Percentiles rank a stretch among this genome's conserved stretches.
Conservation (phyloP, 1,284 basidiomycete genomes). For the Mycosarcoma maydis region DNA sequence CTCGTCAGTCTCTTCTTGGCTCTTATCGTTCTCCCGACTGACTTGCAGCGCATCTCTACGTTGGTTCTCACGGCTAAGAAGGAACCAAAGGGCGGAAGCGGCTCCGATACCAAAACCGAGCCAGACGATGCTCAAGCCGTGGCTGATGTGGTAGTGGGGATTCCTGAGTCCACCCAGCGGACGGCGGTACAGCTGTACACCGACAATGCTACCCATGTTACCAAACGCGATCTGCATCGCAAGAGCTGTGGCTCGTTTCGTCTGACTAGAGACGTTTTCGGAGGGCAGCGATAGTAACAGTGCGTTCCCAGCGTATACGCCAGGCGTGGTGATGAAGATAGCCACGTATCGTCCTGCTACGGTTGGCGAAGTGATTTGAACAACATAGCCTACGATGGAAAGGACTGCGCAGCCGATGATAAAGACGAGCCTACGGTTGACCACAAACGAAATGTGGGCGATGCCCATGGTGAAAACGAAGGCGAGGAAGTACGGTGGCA, state of each 20-base stretch:
- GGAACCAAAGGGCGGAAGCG: constrained; percentile 71
- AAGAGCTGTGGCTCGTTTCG: constrained; percentile 75
- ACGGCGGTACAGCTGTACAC: constrained; percentile 71
- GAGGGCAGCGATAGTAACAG: constrained; percentile 71
- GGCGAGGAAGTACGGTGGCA: constrained; percentile 73
- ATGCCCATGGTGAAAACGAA: constrained; percentile 66
- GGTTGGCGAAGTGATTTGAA: constrained; percentile 72
- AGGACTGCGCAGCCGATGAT: constrained; percentile 73
- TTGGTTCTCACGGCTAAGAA: constrained; percentile 72
- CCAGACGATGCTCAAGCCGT: constrained; percentile 66
- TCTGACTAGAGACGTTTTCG: constrained; percentile 79
- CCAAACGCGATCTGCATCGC: constrained; percentile 77
- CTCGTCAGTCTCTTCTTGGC: constrained; percentile 1
- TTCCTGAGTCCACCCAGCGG: constrained; percentile 69
- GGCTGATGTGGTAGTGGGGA: constrained; percentile 74
- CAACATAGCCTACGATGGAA: constrained; percentile 75
- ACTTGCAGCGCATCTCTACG: constrained; percentile 46
- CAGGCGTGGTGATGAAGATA: constrained; percentile 73
- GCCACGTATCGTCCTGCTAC: constrained; percentile 74
- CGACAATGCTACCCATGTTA: constrained; percentile 74
- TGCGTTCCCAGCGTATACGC: constrained; percentile 75
- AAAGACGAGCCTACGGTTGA: constrained; percentile 68
- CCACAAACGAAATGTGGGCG: constrained; percentile 70
- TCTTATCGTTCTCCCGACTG: constrained; percentile 1
- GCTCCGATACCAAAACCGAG: constrained; percentile 70